A percentile compares a stretch with the other conserved stretches of the same genome.
Conservation (phyloP, 345 rosid genomes). For the Gossypium thurberi region DNA sequence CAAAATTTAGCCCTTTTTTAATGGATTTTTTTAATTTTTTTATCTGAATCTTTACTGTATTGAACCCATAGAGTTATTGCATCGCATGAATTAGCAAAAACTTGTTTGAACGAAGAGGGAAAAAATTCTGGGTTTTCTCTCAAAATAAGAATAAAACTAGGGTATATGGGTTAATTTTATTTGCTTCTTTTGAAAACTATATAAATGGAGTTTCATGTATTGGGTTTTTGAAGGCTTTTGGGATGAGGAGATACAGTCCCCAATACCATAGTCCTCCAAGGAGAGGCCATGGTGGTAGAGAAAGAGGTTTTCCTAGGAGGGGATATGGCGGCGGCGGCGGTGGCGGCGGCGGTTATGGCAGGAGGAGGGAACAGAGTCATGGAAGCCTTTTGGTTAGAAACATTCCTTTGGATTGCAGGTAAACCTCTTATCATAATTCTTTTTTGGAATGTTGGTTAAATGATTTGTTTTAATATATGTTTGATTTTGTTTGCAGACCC, state of each 20-base stretch:
- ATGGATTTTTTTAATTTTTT: not conserved
- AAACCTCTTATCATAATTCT: not conserved
- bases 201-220: not conserved
- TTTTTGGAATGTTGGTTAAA: not conserved
- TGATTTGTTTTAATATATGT: not conserved
- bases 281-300: constrained; percentile 76
- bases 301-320: constrained; percentile 64
- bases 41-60: too few species aligned
- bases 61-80: not conserved
- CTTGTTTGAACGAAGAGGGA: not conserved
- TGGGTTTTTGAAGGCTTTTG: constrained; percentile 17
- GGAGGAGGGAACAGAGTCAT: constrained; percentile 60
- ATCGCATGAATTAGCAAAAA: not conserved
- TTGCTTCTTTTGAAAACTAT: not conserved
- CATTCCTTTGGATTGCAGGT: constrained; percentile 96
- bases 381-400: constrained; percentile 94
- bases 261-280: constrained; percentile 80
- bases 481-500: constrained; percentile 38
- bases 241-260: constrained; percentile 91
- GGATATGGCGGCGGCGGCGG: constrained; percentile 42
- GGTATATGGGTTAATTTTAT: not conserved
- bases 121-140: not conserved
- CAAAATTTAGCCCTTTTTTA: not conserved
- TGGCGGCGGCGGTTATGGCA: constrained; percentile 64
- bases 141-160: not conserved